phyloP scores from a whole-genome alignment of 352 stramenopile species.

The Globisporangium nunn region DNA sequence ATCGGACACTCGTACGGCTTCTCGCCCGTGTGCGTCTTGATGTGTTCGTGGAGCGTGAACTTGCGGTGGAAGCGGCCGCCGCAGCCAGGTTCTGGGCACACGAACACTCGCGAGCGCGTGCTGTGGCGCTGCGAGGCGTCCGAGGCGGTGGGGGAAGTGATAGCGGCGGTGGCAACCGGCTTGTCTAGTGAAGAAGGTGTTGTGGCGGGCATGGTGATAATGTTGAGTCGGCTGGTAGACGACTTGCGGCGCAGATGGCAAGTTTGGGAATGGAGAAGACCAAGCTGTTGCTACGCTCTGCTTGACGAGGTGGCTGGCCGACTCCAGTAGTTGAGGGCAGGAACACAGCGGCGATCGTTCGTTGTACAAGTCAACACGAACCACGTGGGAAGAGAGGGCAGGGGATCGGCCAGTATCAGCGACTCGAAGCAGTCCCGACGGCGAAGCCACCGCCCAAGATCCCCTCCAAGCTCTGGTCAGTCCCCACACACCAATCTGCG shows the following conservation, averaged over 20 bases:
- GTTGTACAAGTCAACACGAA: neutral
- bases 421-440: neutral
- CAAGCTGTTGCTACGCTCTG: neutral
- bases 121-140: neutral
- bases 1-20: conserved; percentile 56
- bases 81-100: conserved; percentile 11
- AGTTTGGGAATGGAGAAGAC: neutral
- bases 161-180: neutral
- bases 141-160: neutral
- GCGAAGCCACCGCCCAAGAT: neutral
- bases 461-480: neutral
- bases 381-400: neutral
- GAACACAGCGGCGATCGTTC: neutral
- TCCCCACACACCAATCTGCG: neutral
- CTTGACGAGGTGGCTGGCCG: neutral
- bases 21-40: conserved; percentile 75
- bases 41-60: conserved; percentile 61
- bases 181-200: neutral
- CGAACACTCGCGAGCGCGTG: neutral
- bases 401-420: neutral
- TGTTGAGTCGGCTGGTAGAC: neutral
- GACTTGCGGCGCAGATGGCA: neutral
- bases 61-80: conserved; percentile 51
- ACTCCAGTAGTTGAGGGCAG: neutral
- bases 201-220: neutral